A percentile compares a stretch with the other conserved stretches of the same genome.
phyloP scores from a whole-genome alignment of 345 rosid genomes.

The Mangifera indica region DNA sequence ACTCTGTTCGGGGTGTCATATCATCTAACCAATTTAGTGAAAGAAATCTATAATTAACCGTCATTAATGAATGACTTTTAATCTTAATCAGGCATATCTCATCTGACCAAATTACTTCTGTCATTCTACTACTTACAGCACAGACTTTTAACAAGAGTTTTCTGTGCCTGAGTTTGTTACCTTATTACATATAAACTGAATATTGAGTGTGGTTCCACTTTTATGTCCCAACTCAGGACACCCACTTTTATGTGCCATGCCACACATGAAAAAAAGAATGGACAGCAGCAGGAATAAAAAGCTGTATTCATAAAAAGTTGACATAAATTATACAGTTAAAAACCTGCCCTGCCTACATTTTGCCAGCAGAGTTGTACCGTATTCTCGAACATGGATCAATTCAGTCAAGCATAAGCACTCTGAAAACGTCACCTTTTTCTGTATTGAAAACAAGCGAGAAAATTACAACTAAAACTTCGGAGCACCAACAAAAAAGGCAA shows the following conservation, averaged over 20 bases:
- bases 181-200: too few species aligned
- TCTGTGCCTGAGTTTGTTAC: too few species aligned
- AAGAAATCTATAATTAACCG: too few species aligned
- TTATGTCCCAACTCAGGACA: too few species aligned
- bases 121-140: not conserved
- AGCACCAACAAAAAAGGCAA: constrained; percentile 18
- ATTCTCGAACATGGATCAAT: constrained; percentile 20
- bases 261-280: not conserved
- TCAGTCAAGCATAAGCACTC: constrained; percentile 10
- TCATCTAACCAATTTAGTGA: too few species aligned
- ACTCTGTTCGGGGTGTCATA: too few species aligned
- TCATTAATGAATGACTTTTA: too few species aligned
- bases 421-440: constrained; percentile 7
- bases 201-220: too few species aligned
- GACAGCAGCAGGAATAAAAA: not conserved
- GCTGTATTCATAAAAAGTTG: constrained; percentile 4
- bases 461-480: not conserved
- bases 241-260: not conserved
- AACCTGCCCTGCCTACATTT: constrained; percentile 16
- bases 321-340: constrained; percentile 21
- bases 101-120: too few species aligned
- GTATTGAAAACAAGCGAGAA: constrained; percentile 25
- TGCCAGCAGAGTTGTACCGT: constrained; percentile 20
- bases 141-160: not conserved
- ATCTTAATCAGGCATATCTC: not conserved